A percentile compares a stretch with the other conserved stretches of the same genome.
phyloP scores from a whole-genome alignment of 257 asterid genomes.

The Lycium barbarum region DNA sequence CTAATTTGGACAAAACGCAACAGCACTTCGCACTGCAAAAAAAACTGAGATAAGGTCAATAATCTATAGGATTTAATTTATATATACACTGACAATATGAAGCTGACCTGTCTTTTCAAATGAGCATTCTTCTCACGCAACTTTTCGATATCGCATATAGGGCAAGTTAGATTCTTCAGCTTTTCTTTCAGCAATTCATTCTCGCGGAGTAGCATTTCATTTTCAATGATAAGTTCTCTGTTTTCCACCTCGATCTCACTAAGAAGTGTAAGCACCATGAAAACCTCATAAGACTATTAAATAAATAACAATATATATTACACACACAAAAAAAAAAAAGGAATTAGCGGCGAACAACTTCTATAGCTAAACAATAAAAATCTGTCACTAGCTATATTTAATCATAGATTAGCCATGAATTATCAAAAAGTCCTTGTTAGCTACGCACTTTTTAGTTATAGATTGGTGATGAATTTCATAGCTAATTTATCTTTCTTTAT shows the following conservation, averaged over 20 bases:
- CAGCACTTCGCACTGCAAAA: neutral
- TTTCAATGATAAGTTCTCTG: neutral
- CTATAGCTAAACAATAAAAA: neutral
- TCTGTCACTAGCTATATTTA: neutral
- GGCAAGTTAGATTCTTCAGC: neutral
- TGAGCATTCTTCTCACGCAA: neutral
- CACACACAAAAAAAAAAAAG: neutral
- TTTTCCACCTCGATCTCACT: neutral
- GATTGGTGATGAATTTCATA: neutral
- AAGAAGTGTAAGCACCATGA: neutral
- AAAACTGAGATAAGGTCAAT: neutral
- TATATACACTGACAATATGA: neutral
- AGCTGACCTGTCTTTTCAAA: accelerated
- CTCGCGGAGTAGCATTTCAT: neutral
- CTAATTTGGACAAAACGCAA: neutral
- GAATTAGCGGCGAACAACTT: neutral
- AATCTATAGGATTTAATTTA: neutral
- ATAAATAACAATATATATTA: neutral
- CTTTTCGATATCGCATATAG: neutral
- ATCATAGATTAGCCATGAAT: neutral
- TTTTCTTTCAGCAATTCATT: neutral
- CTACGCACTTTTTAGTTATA: neutral
- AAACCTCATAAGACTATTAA: neutral
- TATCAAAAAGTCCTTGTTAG: neutral
- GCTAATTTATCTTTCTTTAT: neutral